Conservation (phyloP, 768 basidiomycete genomes). For the Tylopilus plumbeoviolaceoides region DNA sequence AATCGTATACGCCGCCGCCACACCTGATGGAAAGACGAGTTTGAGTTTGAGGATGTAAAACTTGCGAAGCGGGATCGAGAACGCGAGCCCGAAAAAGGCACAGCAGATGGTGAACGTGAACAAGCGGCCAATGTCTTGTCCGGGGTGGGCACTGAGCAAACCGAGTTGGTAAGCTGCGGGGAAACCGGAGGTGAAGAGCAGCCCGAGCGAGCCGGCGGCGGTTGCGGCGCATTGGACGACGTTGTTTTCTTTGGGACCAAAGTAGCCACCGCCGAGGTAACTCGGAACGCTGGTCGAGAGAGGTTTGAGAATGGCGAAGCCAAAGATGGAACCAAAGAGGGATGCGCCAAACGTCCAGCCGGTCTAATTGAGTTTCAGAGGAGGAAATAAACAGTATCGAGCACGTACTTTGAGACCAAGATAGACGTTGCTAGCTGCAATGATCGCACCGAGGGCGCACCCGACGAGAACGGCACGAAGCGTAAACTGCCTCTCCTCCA, state of each 20-base stretch:
- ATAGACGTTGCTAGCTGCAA: conserved; percentile 63
- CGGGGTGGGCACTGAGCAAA: conserved; percentile 42
- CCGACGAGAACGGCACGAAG: too few species aligned
- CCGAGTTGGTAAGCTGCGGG: conserved; percentile 58
- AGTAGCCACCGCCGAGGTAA: conserved; percentile 47
- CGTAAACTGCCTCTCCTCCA: conserved; percentile 46
- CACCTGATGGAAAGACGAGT: conserved; percentile 59
- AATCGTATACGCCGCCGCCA: conserved; percentile 65
- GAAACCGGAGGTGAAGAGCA: conserved; percentile 55
- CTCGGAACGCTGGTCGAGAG: conserved; percentile 45
- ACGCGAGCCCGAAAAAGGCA: conserved; percentile 60
- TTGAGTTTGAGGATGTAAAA: conserved; percentile 63
- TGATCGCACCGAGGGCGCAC: conserved; percentile 54
- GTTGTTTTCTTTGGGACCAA: conserved; percentile 61
- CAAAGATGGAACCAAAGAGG: conserved; percentile 42
- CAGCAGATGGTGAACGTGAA: conserved; percentile 52
- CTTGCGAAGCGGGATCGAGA: too few species aligned
- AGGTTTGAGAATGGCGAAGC: conserved; percentile 55
- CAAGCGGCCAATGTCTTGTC: conserved; percentile 51
- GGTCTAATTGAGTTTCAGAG: conserved; percentile 30
- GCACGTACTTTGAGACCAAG: conserved; percentile 49
- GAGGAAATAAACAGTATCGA: neutral
- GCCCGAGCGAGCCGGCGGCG: conserved; percentile 55
- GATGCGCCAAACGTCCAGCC: conserved; percentile 65
- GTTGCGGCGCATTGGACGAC: conserved; percentile 17